Evolutionary conservation across 441 rosid species (phyloP), one percentile per base, ranked within the genome.

Genomic region (Populus tomentosa): DNA sequence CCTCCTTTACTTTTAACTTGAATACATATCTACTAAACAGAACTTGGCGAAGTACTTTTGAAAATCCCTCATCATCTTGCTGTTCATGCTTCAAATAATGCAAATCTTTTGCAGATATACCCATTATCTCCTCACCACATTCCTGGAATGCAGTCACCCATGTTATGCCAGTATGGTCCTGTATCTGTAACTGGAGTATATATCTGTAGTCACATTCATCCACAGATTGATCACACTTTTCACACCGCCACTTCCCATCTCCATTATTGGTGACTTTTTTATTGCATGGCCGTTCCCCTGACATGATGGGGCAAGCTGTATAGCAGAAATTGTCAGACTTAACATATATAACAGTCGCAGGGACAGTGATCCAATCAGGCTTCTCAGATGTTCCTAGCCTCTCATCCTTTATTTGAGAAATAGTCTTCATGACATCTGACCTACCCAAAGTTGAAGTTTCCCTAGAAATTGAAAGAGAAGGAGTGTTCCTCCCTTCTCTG

Each of bases 131-230:
- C 84, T 88, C 90, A 63, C 90, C 98, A 78, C 86, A 80, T 76
- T 94, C 99, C 81, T 94, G 97, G 83, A 94, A 95, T 23, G 97
- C 97, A 20, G 97, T 94, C 67, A 86, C 97, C 97, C 97, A 95
- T 35, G 93, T 83, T 70, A 89, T n/a, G 61, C 94, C 97, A 11
- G 98, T 94, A 78, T 94, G 93, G 81, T 95, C 99, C 83, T 92
- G 95, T 84, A 95, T 85, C 91, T 94, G 99, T 24, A 95, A 72
- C 88, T 91, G 94, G 77, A 95, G 83, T 80, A 94, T 88, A 80
- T 94, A 94, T 77, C 94, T 87, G 82, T 90, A 94, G 82, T 92
- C 97, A 56, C 95, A 91, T 82, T 91, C 97, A 82, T 86, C 96
- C 50, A 90, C 80, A 38, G 86, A 87, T 68, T 40, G 81, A 79